phyloP scores from a whole-genome alignment of 78 protist species.

The Dictyostelium brefeldianum region DNA sequence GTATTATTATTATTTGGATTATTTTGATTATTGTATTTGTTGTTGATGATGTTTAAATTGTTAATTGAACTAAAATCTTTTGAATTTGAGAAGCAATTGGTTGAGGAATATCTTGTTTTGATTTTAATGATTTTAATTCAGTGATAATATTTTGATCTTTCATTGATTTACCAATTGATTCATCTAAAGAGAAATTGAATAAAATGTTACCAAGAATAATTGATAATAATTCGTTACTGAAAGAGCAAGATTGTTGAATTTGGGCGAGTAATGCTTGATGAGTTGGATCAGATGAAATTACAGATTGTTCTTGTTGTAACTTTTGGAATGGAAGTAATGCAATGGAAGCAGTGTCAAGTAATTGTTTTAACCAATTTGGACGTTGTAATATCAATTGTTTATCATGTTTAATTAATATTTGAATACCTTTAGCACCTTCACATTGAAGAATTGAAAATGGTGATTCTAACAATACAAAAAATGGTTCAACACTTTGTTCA shows the following conservation, averaged over 20 bases:
- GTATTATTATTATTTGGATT: background rate
- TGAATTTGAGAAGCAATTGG: slow-evolving; percentile 11
- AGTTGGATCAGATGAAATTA: background rate
- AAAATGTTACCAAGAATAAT: background rate
- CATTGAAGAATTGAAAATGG: slow-evolving; percentile 31
- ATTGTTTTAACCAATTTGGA: background rate
- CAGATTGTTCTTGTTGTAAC: background rate
- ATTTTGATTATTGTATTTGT: background rate
- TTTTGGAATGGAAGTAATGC: slow-evolving; percentile 25
- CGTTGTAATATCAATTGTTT: background rate
- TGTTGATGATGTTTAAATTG: slow-evolving; percentile 2
- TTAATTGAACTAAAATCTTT: slow-evolving; percentile 43
- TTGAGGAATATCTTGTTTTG: background rate
- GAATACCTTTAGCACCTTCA: slow-evolving; percentile 47
- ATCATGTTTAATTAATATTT: background rate
- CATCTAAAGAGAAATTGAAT: background rate
- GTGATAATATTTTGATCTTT: slow-evolving; percentile 2
- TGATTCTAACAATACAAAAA: slow-evolving; percentile 26
- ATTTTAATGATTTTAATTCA: slow-evolving; percentile 22
- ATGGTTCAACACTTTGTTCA: slow-evolving; percentile 18
- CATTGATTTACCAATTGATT: slow-evolving; percentile 9
- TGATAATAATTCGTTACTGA: background rate
- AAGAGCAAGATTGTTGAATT: slow-evolving; percentile 6
- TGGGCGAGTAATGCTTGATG: slow-evolving; percentile 2
- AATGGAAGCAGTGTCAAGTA: background rate